phyloP scores from a whole-genome alignment of 2,329 filamentous ascomycete species.

The Pseudopithomyces maydicus region DNA sequence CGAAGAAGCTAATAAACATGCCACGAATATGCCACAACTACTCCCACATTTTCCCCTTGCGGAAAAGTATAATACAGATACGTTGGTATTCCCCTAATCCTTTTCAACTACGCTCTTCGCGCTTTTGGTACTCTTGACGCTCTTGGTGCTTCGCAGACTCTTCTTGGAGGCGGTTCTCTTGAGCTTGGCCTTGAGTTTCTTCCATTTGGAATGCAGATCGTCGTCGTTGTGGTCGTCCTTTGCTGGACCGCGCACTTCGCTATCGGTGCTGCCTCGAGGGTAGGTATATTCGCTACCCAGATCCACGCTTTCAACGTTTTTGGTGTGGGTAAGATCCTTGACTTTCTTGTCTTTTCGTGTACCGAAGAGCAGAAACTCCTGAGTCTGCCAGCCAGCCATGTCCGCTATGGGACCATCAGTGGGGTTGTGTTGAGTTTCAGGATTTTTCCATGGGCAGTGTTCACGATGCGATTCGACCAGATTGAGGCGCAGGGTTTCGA shows the following conservation, averaged over 20 bases:
- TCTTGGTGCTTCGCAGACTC: slow-evolving; percentile 40
- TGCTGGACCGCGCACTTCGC: slow-evolving; percentile 4
- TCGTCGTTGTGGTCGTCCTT: slow-evolving; percentile 17
- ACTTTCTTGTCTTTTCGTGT: slow-evolving; percentile 18
- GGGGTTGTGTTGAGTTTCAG: slow-evolving; percentile 37
- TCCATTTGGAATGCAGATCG: slow-evolving; percentile 38
- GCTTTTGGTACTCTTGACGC: slow-evolving; percentile 37
- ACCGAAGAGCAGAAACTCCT: slow-evolving; percentile 39
- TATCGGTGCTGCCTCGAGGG: slow-evolving; percentile 24
- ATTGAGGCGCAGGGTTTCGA: slow-evolving; percentile 40
- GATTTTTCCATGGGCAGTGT: slow-evolving; percentile 49
- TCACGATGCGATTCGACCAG: slow-evolving; percentile 46
- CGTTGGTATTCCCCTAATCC: slow-evolving; percentile 13
- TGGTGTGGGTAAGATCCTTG: slow-evolving; percentile 13
- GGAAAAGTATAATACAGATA: not conserved
- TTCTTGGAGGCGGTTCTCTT: slow-evolving; percentile 40
- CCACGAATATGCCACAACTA: not conserved
- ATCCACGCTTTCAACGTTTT: slow-evolving; percentile 30
- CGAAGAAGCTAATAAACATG: not conserved
- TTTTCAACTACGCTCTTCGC: slow-evolving; percentile 16
- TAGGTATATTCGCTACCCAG: slow-evolving; percentile 25
- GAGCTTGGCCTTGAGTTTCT: slow-evolving; percentile 42
- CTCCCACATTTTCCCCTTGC: not conserved
- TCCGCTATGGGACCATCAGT: slow-evolving; percentile 35
- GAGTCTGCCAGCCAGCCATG: slow-evolving; percentile 43